A percentile compares a stretch with the other conserved stretches of the same genome.
phyloP scores from a whole-genome alignment of 192 early-diverging fungal species.

The Coemansia sp. region DNA sequence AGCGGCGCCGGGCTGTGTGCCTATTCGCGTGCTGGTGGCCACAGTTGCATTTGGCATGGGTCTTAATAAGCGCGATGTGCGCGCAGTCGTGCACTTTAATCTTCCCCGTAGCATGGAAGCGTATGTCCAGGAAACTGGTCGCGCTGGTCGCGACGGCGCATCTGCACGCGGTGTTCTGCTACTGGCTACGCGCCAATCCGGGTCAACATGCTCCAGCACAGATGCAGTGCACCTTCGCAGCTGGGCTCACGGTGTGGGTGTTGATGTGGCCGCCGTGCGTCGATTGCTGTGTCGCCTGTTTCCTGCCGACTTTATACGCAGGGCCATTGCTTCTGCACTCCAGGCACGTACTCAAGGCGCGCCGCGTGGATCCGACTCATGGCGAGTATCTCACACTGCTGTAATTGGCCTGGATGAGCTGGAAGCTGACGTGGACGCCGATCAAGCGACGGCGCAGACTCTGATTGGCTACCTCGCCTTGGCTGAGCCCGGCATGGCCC shows the following conservation, averaged over 20 bases:
- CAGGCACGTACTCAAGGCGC: neutral
- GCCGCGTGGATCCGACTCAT: neutral
- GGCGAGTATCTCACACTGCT: constrained; percentile 17
- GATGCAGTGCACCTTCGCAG: constrained; percentile 32
- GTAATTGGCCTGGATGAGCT: constrained; percentile 23
- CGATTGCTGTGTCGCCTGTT: constrained; percentile 29
- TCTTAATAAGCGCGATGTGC: constrained; percentile 69
- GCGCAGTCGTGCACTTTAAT: constrained; percentile 72
- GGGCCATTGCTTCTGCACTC: constrained; percentile 10
- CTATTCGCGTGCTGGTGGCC: constrained; percentile 67
- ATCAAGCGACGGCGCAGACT: constrained; percentile 37
- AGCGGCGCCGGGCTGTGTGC: constrained; percentile 2
- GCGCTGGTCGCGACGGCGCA: constrained; percentile 65
- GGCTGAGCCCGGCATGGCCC: constrained; percentile 26
- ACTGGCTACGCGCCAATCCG: constrained; percentile 33
- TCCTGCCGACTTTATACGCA: constrained; percentile 22
- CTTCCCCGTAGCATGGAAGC: constrained; percentile 73
- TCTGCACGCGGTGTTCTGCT: constrained; percentile 55
- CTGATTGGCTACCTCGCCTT: constrained; percentile 43
- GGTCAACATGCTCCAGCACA: neutral
- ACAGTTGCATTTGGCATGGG: constrained; percentile 79
- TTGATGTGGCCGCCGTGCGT: constrained; percentile 26
- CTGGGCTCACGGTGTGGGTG: constrained; percentile 29
- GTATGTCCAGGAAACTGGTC: constrained; percentile 75
- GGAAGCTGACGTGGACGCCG: constrained; percentile 29